Percentiles rank a stretch among this genome's conserved stretches.
Evolutionary conservation across 345 rosid species (phyloP).

Genomic region (Pseudoturritis turrita): DNA sequence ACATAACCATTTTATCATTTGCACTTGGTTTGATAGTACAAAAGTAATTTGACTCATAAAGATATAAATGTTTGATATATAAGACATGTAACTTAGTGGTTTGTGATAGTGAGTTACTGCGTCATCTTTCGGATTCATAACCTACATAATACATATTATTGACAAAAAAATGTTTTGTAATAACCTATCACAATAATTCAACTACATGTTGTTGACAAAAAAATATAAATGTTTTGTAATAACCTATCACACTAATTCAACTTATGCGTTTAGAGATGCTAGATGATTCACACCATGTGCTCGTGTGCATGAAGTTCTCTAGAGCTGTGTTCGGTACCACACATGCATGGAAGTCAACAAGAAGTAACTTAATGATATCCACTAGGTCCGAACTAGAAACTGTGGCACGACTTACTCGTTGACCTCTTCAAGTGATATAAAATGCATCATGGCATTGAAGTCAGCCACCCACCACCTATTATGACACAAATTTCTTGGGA

Average conservation of each 20-base stretch:
- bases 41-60: neutral
- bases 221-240: neutral
- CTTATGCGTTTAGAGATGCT: neutral
- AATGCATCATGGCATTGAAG: neutral
- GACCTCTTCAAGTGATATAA: neutral
- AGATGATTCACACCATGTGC: neutral
- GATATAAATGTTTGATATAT: too few relatives aligned
- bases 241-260: neutral
- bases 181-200: neutral
- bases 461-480: neutral
- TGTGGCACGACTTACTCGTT: neutral
- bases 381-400: neutral
- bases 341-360: neutral
- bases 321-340: neutral
- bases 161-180: neutral
- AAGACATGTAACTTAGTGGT: too few relatives aligned
- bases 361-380: neutral
- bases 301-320: neutral
- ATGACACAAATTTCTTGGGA: neutral
- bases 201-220: neutral
- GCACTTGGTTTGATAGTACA: neutral
- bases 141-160: too few relatives aligned
- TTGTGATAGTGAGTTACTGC: too few relatives aligned
- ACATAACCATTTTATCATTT: neutral
- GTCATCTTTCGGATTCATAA: too few relatives aligned